Conservation (phyloP, 129 eudicot genomes). For the Ambrosia trifida region DNA sequence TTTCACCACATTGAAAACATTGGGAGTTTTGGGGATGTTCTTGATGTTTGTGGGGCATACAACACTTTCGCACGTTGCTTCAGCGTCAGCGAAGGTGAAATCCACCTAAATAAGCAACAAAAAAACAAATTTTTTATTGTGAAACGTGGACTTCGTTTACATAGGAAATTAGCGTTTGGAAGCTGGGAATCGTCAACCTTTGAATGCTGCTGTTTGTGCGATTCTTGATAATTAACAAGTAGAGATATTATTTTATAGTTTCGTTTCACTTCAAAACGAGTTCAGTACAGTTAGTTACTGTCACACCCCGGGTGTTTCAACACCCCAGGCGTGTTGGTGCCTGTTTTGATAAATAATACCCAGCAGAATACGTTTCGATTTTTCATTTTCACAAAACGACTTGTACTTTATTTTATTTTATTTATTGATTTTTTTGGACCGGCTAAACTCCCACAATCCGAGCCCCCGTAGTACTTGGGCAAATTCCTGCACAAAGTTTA, state of each 20-base stretch:
- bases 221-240: neutral
- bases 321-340: too few relatives aligned
- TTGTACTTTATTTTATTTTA: too few relatives aligned
- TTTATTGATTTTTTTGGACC: too few relatives aligned
- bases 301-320: too few relatives aligned
- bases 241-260: constrained; percentile 1
- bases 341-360: too few relatives aligned
- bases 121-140: neutral
- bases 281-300: neutral
- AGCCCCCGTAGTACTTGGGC: too few relatives aligned
- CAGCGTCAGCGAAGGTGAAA: constrained; percentile 80
- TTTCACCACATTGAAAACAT: constrained; percentile 78
- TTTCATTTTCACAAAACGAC: too few relatives aligned
- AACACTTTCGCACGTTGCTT: constrained; percentile 76
- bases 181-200: neutral
- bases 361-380: too few relatives aligned
- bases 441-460: too few relatives aligned
- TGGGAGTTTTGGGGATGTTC: constrained; percentile 77
- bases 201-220: constrained; percentile 7
- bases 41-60: constrained; percentile 85
- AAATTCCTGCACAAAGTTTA: too few relatives aligned
- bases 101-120: constrained; percentile 47
- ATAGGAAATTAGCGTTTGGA: constrained; percentile 12
- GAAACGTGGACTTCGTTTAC: neutral
- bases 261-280: neutral